Percentiles rank a stretch among this genome's conserved stretches.
Evolutionary conservation across 768 basidiomycete species (phyloP).

Genomic region (Mycena leptocephala): DNA sequence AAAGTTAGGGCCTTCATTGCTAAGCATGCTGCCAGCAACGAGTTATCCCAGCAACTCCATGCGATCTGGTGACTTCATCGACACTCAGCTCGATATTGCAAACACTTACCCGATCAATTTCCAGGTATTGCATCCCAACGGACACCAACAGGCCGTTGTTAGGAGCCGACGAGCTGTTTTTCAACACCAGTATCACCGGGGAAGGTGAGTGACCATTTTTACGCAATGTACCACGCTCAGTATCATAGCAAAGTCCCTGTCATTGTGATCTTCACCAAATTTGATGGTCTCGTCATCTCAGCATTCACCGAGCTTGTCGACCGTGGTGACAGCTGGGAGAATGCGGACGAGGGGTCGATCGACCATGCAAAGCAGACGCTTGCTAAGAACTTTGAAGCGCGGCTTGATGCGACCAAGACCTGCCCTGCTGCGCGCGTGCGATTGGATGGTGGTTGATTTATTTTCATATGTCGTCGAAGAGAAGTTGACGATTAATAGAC

Average conservation of each 20-base stretch:
- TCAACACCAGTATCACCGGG: neutral
- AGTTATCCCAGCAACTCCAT: conserved; percentile 50
- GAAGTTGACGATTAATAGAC: neutral
- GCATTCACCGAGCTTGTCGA: conserved; percentile 34
- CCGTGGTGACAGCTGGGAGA: conserved; percentile 17
- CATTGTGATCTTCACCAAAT: conserved; percentile 56
- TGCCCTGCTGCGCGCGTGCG: neutral
- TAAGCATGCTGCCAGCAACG: conserved; percentile 34
- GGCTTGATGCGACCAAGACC: neutral
- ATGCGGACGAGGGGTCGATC: neutral
- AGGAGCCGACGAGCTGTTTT: neutral
- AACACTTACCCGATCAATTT: neutral
- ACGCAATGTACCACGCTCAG: neutral
- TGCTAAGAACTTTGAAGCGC: neutral
- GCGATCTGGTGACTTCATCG: conserved; percentile 52
- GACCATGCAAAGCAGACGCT: neutral
- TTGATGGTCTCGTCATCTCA: conserved; percentile 47
- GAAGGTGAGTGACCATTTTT: neutral
- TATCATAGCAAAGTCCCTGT: conserved; percentile 51
- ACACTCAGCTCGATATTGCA: neutral
- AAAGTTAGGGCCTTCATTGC: conserved; percentile 50
- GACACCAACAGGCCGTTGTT: conserved; percentile 1
- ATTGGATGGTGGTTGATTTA: neutral
- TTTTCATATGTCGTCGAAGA: neutral
- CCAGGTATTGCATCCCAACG: conserved; percentile 1